Percentiles rank a stretch among this genome's conserved stretches.
phyloP scores from a whole-genome alignment of 129 eudicot species.

The Glebionis coronaria region DNA sequence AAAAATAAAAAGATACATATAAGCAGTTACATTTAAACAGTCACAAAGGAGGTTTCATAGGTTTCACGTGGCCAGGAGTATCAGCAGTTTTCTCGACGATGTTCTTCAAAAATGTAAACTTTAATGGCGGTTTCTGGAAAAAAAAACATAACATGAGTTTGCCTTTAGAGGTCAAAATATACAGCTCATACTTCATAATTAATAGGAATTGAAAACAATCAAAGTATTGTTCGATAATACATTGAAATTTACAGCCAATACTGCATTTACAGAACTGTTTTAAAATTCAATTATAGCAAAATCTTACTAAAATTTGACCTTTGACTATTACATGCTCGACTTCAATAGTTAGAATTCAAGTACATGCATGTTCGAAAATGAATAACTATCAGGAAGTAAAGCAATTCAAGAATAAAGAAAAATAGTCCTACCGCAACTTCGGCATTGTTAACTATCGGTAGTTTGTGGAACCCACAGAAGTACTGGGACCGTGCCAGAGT shows the following conservation, averaged over 20 bases:
- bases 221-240: neutral
- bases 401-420: neutral
- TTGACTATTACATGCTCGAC: constrained; percentile 1
- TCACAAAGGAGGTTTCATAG: constrained; percentile 35
- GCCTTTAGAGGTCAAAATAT: neutral
- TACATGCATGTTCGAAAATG: neutral
- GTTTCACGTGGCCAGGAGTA: constrained; percentile 24
- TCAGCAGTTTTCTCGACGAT: constrained; percentile 47
- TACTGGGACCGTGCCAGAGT: constrained; percentile 36
- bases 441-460: constrained; percentile 46
- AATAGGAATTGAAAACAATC: neutral
- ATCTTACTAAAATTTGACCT: neutral
- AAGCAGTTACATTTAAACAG: too few species aligned
- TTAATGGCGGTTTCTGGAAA: constrained; percentile 21
- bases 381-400: too few species aligned
- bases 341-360: constrained; percentile 3
- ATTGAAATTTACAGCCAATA: neutral
- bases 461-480: constrained; percentile 97
- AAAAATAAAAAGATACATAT: too few species aligned
- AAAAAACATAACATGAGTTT: neutral
- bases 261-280: neutral
- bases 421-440: constrained; percentile 41
- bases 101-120: constrained; percentile 44
- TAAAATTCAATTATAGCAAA: neutral
- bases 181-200: neutral